These are phyloP conservation scores for Echinochloa phyllopogon DNA, from an alignment of 176 grass and related monocot species.

Conservation along the genomic window DNA sequence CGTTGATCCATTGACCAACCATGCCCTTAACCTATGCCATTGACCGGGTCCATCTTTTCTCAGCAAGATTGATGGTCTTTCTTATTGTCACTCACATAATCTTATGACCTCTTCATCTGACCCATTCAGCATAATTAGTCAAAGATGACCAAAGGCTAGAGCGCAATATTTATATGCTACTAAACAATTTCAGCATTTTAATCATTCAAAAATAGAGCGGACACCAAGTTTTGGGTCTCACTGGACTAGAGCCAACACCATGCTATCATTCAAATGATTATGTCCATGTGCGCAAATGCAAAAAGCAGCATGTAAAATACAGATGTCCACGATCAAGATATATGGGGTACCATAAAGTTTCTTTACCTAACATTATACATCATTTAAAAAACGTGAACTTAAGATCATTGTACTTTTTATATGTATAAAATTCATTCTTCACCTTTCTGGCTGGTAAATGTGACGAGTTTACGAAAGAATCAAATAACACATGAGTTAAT, in stretches of 20 bases:
- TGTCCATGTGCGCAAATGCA: not conserved
- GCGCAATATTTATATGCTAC: not conserved
- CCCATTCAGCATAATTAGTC: conserved; percentile 9
- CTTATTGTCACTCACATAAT: conserved; percentile 10
- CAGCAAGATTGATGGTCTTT: not conserved
- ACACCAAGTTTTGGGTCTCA: not conserved
- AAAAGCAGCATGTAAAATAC: not conserved
- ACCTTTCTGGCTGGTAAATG: not conserved
- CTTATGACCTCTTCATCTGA: not conserved
- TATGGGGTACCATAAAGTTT: not conserved
- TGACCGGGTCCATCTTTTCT: not conserved
- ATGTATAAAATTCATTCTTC: not conserved
- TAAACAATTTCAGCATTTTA: conserved; percentile 8
- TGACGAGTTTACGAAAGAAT: conserved; percentile 7
- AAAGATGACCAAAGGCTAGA: not conserved
- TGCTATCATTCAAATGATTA: conserved; percentile 8
- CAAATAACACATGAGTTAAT: no score
- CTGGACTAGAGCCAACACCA: not conserved
- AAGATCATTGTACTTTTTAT: not conserved
- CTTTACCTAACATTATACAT: not conserved
- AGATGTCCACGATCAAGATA: not conserved
- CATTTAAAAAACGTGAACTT: not conserved
- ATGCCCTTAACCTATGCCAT: not conserved
- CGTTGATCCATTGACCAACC: not conserved
- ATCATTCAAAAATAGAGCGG: not conserved